Base-by-base conservation (phyloP, 2,329 filamentous ascomycete genomes). In the Xylaria sp. region DNA sequence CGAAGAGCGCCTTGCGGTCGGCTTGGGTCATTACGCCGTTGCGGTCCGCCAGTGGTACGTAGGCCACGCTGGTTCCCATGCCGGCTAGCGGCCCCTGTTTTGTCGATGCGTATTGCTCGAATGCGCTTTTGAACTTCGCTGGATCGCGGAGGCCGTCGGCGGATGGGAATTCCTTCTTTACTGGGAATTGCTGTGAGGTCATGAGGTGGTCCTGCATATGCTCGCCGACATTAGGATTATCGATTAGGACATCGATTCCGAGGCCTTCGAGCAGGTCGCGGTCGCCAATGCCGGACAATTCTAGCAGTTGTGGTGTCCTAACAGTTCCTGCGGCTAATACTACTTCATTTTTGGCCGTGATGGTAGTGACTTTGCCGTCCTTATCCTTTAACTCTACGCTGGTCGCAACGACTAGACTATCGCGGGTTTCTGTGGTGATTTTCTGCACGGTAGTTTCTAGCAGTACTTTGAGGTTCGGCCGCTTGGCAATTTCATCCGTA, bases 161-260 rank as follows among this genome's bases (percentile, higher is more conserved):
- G 0, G 81, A 80, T 11, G 81, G 79, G 32, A 81, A 75, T 12
- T 78, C 77, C 14, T 81, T 78, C 59, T 78, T 79, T 48, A 83
- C 80, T 47, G 84, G 81, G 73, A 84, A 82, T 75, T 67, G 59
- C 61, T 79, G 75, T 21, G 74, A 75, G 12, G 76, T 77, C 54
- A 79, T 78, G 34, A 78, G 74, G 62, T 85, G 83, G 69, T 85
- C 83, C 68, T 84, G 83, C 66, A 85, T 78, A 64, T 84, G 79
- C 64, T 81, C 78, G 24, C 84, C 84, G 2, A 86, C 83, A 60
- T 81, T 79, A 19, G 81, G 77, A 50, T 84, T 80, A 51, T 83
- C 78, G 27, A 84, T 75, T 2, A 82, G 65, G 53, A 72, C 70
- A 3, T 70, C 60, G 57, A 72, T 72, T 0, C 69, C 70, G 42